Base-by-base conservation (phyloP, 768 basidiomycete genomes). In the Boletus subcaerulescens region DNA sequence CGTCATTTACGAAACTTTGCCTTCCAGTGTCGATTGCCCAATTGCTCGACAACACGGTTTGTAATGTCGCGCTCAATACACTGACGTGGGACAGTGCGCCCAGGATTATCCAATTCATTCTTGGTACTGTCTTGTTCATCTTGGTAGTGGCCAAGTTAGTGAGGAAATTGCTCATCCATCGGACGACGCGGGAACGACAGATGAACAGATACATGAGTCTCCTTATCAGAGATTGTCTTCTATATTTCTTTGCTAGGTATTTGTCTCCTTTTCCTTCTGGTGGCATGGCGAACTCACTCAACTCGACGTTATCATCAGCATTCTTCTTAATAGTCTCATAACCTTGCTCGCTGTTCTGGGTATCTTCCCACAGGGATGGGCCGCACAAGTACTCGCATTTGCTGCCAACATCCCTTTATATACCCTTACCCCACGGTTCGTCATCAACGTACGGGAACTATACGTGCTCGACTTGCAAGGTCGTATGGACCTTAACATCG, bases 351-450 rank as follows among this genome's bases (percentile, higher is more conserved):
- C 31, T 4, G 12, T 40, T 22, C 31, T 41, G 45, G 15, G 18
- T 14, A 18, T 12, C 10, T 41, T 47, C 29, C 51, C 51, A n/a
- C 6, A 4, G 5, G 36, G 44, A 17, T 52, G 15, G 51, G 5
- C n/a, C 15, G 8, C 39, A 33, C n/a, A 26, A 4, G 40, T 50
- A 8, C 44, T 45, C 33, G 18, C 18, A 17, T 33, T 3, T 18
- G 51, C 38, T 11, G 20, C 36, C n/a, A 39, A 38, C 26, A 18
- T 52, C 0, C 33, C 33, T 0, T 5, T 45, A 5, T 45, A 38
- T 26, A 52, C 51, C 35, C 33, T 52, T 36, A 45, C 36, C 3
- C 44, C 51, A 11, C 51, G 51, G 36, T 52, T 45, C 51, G 36
- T 45, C 36, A 31, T 45, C n/a, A 32, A 32, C 31, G 14, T 45